phyloP scores from a whole-genome alignment of 352 stramenopile genomes.

The Albugo laibachii region DNA sequence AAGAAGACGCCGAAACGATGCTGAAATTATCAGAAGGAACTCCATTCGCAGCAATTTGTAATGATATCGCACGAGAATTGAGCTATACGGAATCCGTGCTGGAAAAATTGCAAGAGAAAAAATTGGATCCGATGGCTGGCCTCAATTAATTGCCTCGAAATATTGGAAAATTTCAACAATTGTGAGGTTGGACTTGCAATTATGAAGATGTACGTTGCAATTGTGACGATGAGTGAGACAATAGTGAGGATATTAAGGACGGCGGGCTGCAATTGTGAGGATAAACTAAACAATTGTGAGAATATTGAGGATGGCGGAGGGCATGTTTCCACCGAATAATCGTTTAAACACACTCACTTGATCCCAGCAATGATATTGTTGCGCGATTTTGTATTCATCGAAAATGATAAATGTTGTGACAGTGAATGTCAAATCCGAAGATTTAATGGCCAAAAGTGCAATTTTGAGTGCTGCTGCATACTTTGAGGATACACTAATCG shows the following conservation, averaged over 20 bases:
- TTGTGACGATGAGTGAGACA: too few species aligned
- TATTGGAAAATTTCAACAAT: too few species aligned
- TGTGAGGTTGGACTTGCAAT: too few species aligned
- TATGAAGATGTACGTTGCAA: too few species aligned
- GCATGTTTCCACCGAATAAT: conserved; percentile 57
- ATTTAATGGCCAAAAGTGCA: conserved; percentile 54
- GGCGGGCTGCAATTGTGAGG: too few species aligned
- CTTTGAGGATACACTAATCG: conserved; percentile 45
- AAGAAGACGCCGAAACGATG: conserved; percentile 55
- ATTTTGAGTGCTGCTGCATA: conserved; percentile 44
- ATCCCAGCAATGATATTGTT: conserved; percentile 70
- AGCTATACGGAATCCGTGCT: too few species aligned
- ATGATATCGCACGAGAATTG: too few species aligned
- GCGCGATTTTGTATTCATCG: conserved; percentile 37
- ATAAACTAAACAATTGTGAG: conserved; percentile 14
- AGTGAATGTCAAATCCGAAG: conserved; percentile 61
- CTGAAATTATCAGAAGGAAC: conserved; percentile 20
- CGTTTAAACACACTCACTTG: conserved; percentile 66
- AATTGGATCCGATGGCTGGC: too few species aligned
- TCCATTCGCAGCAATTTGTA: not conserved
- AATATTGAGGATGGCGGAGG: conserved; percentile 25
- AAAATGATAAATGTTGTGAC: conserved; percentile 74
- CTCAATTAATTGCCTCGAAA: too few species aligned
- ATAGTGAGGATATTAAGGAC: too few species aligned
- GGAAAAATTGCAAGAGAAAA: too few species aligned